Base-by-base conservation (phyloP, 163 green algal species). In the Scenedesmus sp. region DNA sequence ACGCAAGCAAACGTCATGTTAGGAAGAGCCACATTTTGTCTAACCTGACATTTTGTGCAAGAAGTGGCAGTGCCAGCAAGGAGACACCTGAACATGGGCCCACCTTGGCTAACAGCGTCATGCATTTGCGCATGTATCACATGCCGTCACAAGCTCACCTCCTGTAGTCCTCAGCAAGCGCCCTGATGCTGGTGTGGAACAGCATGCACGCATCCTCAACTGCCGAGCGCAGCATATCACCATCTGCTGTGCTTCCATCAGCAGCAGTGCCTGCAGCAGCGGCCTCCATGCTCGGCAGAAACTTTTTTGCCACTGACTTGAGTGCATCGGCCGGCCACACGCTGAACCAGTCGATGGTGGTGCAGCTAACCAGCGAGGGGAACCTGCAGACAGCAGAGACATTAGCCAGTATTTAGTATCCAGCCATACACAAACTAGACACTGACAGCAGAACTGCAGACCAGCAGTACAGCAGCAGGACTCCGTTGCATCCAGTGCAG, bases 281-380 rank as follows among this genome's bases (percentile, higher is more conserved):
- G 46, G 88, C 9, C 84, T 84, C 88, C 62, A 92, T 60, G 20
- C 16, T 62, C 62, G 93, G 83, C 81, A 98, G 90, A 93, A 97
- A 97, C 70, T 87, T 93, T 9, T 79, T 74, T 13, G 96, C 96
- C 7, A 98, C 96, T 6, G 94, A 95, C 88, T 95, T 93, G 59
- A 97, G 94, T 57, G 96, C 96, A 81, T 97, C 95, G 4, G 87
- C 87, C 6, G 96, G 96, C 96, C 96, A 97, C 87, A 96, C 95
- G 46, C n/a, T 92, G 93, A 97, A 97, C 96, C 95, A 97, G 92
- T 97, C 95, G 82, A 97, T 97, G 62, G 96, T 98, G 92, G 93
- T 96, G 94, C 94, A 98, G 91, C 96, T 97, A 84, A 98, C 95
- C 3, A 98, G 94, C 13, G 95, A 96, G 34, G 96, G 96, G 92